Evolutionary conservation across 2,329 filamentous ascomycete genomes (phyloP), one percentile per base, ranked within the genome.

Genomic region (Neophaeococcomyces aloes): DNA sequence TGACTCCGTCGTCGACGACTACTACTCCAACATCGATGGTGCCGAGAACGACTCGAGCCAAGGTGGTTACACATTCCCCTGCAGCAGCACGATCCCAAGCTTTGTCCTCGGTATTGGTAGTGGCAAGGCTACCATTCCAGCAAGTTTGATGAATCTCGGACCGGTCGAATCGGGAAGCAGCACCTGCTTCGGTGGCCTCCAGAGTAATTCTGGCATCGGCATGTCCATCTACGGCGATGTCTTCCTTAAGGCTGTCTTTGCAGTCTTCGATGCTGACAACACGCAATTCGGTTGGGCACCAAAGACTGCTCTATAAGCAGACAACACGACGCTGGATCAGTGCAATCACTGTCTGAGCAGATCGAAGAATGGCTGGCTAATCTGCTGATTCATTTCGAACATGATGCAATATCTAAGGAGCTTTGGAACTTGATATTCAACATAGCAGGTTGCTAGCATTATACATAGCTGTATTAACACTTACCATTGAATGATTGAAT

Each of bases 191-290:
- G 85, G 85, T 44, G 86, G 84, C 38, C 74, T 93, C 50, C 86
- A 91, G 68, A 70, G 64, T 50, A 69, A 74, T 54, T 56, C 61
- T 1, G 74, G 70, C n/a, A 62, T 81, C 36, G 70, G 70, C 4
- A 70, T 80, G 50, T 76, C 72, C 44, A 86, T 93, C 57, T 75
- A 88, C 44, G 86, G 86, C 7, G 83, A 88, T 48, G 70, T 83
- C 44, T 85, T 87, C 66, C 71, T 91, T 53, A 91, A 91, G 75
- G 75, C 75, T 44, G 69, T 83, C 50, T 87, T 83, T 58, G 78
- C 81, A 23, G 76, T 86, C 37, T 86, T 86, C 60, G 81, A 86
- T 57, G 51, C 39, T 29, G 51, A 48, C 41, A 51, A 51, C 39
- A 25, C 42, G 31, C 51, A 49, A 33, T 44, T 55, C 36, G 53